phyloP scores from a whole-genome alignment of 768 basidiomycete species.

The Xerocomellus intermedius region DNA sequence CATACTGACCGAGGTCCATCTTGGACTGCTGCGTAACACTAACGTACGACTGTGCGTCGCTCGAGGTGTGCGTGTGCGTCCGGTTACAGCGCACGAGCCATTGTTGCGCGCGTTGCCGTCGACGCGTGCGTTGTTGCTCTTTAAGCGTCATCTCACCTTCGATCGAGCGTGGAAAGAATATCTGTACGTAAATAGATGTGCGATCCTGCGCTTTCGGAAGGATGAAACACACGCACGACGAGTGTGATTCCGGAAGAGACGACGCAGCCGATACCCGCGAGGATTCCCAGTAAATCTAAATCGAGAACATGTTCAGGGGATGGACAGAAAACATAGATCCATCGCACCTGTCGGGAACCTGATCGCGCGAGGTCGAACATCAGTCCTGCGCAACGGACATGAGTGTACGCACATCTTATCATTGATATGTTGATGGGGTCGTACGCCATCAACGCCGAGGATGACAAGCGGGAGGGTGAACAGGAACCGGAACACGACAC shows the following conservation, averaged over 20 bases:
- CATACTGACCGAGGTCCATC: neutral
- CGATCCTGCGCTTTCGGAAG: too few species aligned
- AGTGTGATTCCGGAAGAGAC: constrained; percentile 76
- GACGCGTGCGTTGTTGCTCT: constrained; percentile 39
- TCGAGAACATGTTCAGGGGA: neutral
- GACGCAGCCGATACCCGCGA: constrained; percentile 57
- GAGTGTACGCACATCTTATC: constrained; percentile 44
- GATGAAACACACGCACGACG: constrained; percentile 41
- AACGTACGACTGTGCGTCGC: constrained; percentile 13
- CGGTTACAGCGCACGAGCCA: too few species aligned
- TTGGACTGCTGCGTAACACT: constrained; percentile 4
- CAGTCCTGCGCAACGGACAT: neutral
- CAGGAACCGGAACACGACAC: constrained; percentile 69
- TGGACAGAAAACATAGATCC: too few species aligned
- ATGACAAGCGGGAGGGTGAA: constrained; percentile 65
- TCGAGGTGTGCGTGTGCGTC: neutral
- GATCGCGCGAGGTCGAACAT: neutral
- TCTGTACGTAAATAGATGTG: constrained; percentile 38
- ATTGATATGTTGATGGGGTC: constrained; percentile 62
- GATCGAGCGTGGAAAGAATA: constrained; percentile 82
- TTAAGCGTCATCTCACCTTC: constrained; percentile 58
- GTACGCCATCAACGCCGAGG: constrained; percentile 67
- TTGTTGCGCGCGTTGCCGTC: neutral
- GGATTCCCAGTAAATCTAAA: constrained; percentile 57
- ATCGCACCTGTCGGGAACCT: constrained; percentile 30